A percentile compares a stretch with the other conserved stretches of the same genome.
phyloP scores from a whole-genome alignment of 2,329 filamentous ascomycete species.

The Botrytis galanthina region DNA sequence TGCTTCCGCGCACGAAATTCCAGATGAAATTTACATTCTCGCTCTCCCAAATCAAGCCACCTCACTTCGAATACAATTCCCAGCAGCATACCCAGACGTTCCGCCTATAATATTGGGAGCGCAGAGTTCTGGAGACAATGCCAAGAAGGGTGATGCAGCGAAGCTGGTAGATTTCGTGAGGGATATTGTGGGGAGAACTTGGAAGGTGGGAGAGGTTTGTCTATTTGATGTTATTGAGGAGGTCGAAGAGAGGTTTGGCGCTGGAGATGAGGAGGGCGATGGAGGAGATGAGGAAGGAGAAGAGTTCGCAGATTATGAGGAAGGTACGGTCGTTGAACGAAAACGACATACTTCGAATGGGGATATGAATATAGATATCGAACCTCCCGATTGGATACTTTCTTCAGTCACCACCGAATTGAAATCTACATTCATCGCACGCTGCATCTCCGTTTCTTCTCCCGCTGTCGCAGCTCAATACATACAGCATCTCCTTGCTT shows the following conservation, averaged over 20 bases:
- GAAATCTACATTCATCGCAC: conserved; percentile 84
- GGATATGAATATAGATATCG: conserved; percentile 7
- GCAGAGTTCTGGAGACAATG: conserved; percentile 68
- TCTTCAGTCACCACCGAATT: conserved; percentile 75
- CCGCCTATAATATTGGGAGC: conserved; percentile 74
- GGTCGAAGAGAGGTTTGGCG: conserved; percentile 43
- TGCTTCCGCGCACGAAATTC: conserved; percentile 39
- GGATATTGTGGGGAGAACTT: conserved; percentile 65
- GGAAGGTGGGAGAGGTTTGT: conserved; percentile 73
- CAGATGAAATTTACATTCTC: conserved; percentile 55
- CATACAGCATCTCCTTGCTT: conserved; percentile 72
- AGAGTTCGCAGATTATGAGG: not conserved
- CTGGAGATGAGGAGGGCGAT: not conserved
- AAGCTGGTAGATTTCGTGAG: conserved; percentile 68
- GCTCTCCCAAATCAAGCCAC: conserved; percentile 58
- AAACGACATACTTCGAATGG: conserved; percentile 25
- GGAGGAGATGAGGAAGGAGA: not conserved
- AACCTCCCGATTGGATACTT: conserved; percentile 61
- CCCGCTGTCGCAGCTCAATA: conserved; percentile 68
- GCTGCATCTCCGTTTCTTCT: conserved; percentile 67
- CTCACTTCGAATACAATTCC: conserved; percentile 66
- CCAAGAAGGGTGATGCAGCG: conserved; percentile 69
- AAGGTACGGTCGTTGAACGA: not conserved
- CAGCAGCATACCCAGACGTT: conserved; percentile 68
- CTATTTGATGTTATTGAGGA: conserved; percentile 90